Conservation (phyloP, 495 filamentous ascomycete genomes). For the Tuber borchii region DNA sequence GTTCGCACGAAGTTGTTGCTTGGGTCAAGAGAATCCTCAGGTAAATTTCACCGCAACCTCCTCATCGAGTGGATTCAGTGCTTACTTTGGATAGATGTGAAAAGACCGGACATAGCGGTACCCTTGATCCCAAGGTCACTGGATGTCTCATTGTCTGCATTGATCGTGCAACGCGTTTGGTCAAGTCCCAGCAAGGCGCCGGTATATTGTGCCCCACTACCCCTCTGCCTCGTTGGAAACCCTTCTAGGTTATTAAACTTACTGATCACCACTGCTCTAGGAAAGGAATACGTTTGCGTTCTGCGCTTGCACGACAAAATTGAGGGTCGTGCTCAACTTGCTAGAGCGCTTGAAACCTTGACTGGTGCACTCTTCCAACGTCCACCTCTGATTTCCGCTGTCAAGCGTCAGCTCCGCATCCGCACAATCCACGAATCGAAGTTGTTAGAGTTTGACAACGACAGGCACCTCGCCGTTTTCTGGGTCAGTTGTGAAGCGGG, state of each 20-base stretch:
- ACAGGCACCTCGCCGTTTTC: slow-evolving; percentile 94
- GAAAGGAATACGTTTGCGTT: slow-evolving; percentile 67
- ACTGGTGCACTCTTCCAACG: slow-evolving; percentile 96
- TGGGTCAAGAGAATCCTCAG: slow-evolving; percentile 96
- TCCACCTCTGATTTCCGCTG: slow-evolving; percentile 91
- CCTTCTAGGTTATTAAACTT: slow-evolving; percentile 40
- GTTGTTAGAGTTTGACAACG: slow-evolving; percentile 93
- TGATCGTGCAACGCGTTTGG: slow-evolving; percentile 89
- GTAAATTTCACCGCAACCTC: slow-evolving; percentile 44
- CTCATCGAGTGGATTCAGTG: slow-evolving; percentile 19
- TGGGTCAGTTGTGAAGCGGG: slow-evolving; percentile 99
- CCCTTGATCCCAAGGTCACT: slow-evolving; percentile 88
- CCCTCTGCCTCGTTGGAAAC: slow-evolving; percentile 34
- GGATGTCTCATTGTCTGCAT: slow-evolving; percentile 94
- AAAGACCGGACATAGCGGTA: slow-evolving; percentile 96
- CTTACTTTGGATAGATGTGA: slow-evolving; percentile 57
- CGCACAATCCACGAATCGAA: slow-evolving; percentile 94
- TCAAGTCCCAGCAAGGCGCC: slow-evolving; percentile 96
- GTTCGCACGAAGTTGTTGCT: slow-evolving; percentile 94
- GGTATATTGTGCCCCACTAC: slow-evolving; percentile 46
- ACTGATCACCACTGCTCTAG: neutral
- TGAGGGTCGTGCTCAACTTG: slow-evolving; percentile 82
- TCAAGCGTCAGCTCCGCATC: slow-evolving; percentile 96
- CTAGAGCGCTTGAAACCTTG: slow-evolving; percentile 83
- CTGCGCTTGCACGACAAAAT: slow-evolving; percentile 88